phyloP scores from a whole-genome alignment of 129 eudicot genomes.

The Kitagawia praeruptora region DNA sequence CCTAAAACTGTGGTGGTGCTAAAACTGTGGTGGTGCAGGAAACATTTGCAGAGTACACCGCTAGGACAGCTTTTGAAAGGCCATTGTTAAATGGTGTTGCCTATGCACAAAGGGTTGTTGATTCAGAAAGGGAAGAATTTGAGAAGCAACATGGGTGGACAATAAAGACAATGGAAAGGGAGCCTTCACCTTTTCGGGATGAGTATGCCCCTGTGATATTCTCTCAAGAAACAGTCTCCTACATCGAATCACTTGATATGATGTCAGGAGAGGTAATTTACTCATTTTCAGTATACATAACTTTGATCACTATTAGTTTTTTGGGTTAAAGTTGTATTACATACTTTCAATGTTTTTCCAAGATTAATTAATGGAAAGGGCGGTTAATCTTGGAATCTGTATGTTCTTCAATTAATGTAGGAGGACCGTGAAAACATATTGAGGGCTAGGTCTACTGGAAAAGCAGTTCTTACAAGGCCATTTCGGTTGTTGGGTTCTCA shows the following conservation, averaged over 20 bases:
- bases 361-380: not conserved
- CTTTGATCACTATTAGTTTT: not conserved
- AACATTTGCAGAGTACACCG: slow-evolving; percentile 91
- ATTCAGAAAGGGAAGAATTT: slow-evolving; percentile 64
- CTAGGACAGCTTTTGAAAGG: slow-evolving; percentile 85
- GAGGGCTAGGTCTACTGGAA: slow-evolving; percentile 85
- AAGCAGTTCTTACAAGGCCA: slow-evolving; percentile 84
- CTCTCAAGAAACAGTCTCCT: slow-evolving; percentile 81
- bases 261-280: slow-evolving; percentile 88
- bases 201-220: slow-evolving; percentile 89
- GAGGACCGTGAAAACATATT: slow-evolving; percentile 84
- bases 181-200: slow-evolving; percentile 73
- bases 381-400: not conserved
- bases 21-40: slow-evolving; percentile 32
- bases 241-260: slow-evolving; percentile 76
- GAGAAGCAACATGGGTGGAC: slow-evolving; percentile 76
- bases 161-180: slow-evolving; percentile 70
- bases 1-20: slow-evolving; percentile 13
- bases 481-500: slow-evolving; percentile 69
- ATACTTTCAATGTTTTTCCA: not conserved
- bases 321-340: not conserved
- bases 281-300: not conserved
- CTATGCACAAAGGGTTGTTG: slow-evolving; percentile 55
- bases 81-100: slow-evolving; percentile 83
- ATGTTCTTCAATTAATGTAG: slow-evolving; percentile 25